These are phyloP conservation scores for Piromyces sp. DNA, from an alignment of 192 early-diverging fungal species.

Conservation along the genomic window DNA sequence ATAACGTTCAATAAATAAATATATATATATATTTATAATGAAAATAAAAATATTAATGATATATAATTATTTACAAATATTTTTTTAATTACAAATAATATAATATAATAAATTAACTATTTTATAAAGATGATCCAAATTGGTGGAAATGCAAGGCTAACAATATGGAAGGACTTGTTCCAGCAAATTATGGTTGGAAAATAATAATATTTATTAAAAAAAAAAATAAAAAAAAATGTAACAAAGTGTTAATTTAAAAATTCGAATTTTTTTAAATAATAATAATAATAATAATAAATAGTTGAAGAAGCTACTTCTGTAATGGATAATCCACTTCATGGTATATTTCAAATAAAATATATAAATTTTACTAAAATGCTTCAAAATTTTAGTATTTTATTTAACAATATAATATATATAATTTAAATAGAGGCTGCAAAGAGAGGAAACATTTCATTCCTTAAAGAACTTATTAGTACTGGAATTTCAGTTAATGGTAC, in stretches of 20 bases:
- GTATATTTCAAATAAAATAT: background rate
- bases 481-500: conserved; percentile 3
- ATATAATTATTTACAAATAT: background rate
- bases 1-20: no score
- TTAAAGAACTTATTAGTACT: background rate
- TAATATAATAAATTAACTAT: background rate
- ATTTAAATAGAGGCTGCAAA: background rate
- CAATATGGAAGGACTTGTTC: background rate
- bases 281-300: background rate
- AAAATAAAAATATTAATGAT: no score
- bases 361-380: no score
- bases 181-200: conserved; percentile 1
- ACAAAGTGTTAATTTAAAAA: no score
- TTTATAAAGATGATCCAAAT: background rate
- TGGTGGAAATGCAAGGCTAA: conserved; percentile 1
- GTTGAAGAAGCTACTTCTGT: conserved; percentile 1
- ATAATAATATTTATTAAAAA: no score
- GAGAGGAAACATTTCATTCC: conserved; percentile 2
- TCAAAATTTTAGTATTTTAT: no score
- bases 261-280: no score
- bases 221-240: background rate
- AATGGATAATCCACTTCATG: conserved; percentile 3
- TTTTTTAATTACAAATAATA: background rate
- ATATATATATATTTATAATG: no score
- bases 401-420: no score